These are phyloP conservation scores for Trypethelium eluteriae DNA, from an alignment of 495 filamentous ascomycete genomes.

Conservation along the genomic window DNA sequence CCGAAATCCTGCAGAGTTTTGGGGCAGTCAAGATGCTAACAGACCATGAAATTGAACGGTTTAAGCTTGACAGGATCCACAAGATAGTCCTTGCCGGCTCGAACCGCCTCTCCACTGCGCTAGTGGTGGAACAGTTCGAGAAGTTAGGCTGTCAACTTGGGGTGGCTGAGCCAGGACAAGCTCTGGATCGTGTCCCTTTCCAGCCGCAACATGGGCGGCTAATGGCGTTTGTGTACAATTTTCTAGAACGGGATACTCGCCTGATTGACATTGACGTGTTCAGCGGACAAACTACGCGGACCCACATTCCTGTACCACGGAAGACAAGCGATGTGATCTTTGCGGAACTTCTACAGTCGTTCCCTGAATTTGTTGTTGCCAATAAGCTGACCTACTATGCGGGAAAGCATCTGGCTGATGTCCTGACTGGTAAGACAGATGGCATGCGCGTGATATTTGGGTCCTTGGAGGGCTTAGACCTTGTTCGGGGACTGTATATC, in stretches of 20 bases:
- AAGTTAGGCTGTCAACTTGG: neutral
- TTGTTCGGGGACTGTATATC: constrained; percentile 35
- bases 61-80: neutral
- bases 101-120: neutral
- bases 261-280: neutral
- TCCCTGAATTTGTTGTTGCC: constrained; percentile 36
- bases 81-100: neutral
- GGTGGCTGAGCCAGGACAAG: neutral
- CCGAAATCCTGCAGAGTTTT: neutral
- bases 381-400: constrained; percentile 41
- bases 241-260: neutral
- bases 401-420: constrained; percentile 39
- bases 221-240: neutral
- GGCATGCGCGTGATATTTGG: constrained; percentile 46
- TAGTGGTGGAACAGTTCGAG: neutral
- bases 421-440: constrained; percentile 40
- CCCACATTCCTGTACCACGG: constrained; percentile 29
- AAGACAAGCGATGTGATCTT: constrained; percentile 37
- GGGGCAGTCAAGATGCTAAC: neutral
- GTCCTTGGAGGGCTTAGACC: constrained; percentile 39
- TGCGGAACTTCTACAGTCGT: constrained; percentile 27
- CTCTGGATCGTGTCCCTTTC: neutral
- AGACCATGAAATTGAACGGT: neutral
- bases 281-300: constrained; percentile 26
- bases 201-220: neutral